Percentiles rank a stretch among this genome's conserved stretches.
Evolutionary conservation across 192 early-diverging fungal genomes (phyloP).

Genomic region (Entomortierella lignicola): DNA sequence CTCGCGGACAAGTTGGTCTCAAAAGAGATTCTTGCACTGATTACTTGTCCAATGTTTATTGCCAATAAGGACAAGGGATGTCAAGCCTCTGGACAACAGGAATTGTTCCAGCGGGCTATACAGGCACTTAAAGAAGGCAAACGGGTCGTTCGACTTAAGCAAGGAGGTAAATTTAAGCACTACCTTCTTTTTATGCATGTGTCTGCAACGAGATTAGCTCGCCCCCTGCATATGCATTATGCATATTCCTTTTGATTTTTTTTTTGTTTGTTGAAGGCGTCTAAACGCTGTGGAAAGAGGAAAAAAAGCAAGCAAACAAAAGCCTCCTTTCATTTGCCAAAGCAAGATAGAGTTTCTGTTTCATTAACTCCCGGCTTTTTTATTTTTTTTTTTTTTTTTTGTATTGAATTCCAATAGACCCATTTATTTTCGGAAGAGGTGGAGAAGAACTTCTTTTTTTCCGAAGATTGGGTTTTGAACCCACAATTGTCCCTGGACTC

Average conservation of each 20-base stretch:
- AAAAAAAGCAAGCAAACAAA: background rate
- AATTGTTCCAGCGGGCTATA: slow-evolving; percentile 75
- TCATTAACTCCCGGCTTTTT: background rate
- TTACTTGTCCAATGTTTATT: slow-evolving; percentile 62
- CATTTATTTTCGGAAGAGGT: slow-evolving; percentile 93
- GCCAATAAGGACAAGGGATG: slow-evolving; percentile 83
- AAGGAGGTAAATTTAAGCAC: slow-evolving; percentile 67
- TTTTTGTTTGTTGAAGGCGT: background rate
- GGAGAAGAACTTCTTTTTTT: slow-evolving; percentile 91
- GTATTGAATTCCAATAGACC: slow-evolving; percentile 60
- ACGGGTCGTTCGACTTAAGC: slow-evolving; percentile 90
- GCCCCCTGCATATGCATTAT: too few species aligned
- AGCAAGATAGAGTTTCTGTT: background rate
- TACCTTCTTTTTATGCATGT: background rate
- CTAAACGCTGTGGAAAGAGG: background rate
- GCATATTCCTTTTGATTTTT: too few species aligned
- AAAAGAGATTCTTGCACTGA: slow-evolving; percentile 64
- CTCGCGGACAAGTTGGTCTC: slow-evolving; percentile 88
- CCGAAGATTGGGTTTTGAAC: slow-evolving; percentile 74
- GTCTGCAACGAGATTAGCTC: too few species aligned
- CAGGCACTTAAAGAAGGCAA: slow-evolving; percentile 71
- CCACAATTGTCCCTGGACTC: slow-evolving; percentile 80
- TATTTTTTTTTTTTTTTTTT: background rate
- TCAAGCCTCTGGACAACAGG: slow-evolving; percentile 83
- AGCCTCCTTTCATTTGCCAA: background rate